Evolutionary conservation across 495 filamentous ascomycete genomes (phyloP), one percentile per base, ranked within the genome.

Genomic region (Cercophora scortea): DNA sequence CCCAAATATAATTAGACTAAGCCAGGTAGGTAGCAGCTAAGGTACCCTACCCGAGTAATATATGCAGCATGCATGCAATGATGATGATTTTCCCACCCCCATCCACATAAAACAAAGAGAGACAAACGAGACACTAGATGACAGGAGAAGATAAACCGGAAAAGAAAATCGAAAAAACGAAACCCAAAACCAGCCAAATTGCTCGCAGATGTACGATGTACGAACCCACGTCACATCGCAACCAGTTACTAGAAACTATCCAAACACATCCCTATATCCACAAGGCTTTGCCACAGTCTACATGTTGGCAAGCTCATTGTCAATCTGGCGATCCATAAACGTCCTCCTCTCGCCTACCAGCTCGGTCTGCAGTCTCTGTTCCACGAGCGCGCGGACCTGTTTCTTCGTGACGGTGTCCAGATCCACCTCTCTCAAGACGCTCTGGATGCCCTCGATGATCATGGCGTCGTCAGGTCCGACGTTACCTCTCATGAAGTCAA

Each of bases 351-450:
- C 90, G 16, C 88, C 91, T 3, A 78, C 72, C 52, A 96, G 72
- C 56, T 94, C 86, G 10, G 88, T 91, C 71, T 95, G 90, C 47
- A 98, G 71, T 60, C 90, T 78, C 69, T 95, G 89, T 73, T 98
- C 93, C 25, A 95, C 90, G 45, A 96, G 77, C 11, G 87, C 90
- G 46, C 89, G 79, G 50, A 93, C 88, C 77, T 97, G 93, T 72
- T 97, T 98, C 82, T 98, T 98, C 15, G 93, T 98, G 34, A 98
- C 89, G 13, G 77, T 91, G 66, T 98, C 93, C 17, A 98, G 71
- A 70, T 98, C 90, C 3, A 96, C 90, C 62, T 95, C 92, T n/a
- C 79, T 71, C 54, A 98, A 72, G 62, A 89, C 90, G 46, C 73
- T 68, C 58, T 88, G 86, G 54, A 97, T 89, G 10, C 87, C 86